Evolutionary conservation across 1,284 basidiomycete species (phyloP), one percentile per base, ranked within the genome.

Genomic region (Puccinia sorghi): DNA sequence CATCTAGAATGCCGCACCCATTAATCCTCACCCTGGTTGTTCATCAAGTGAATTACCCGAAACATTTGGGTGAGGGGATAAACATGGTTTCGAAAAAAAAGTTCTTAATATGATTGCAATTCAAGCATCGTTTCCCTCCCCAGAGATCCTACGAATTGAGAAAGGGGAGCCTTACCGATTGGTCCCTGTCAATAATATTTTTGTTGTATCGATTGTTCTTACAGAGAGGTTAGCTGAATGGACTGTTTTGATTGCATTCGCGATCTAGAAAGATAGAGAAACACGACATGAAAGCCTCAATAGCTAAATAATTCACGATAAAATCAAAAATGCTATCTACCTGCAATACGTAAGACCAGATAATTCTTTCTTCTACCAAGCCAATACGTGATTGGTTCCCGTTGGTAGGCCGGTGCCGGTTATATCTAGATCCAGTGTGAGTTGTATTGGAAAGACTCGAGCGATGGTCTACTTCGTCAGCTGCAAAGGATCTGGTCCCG

Each of bases 281-380:
- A 50, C 1, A 22, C 13, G 37, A 22, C 27, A 46, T 15, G 39
- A 52, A 57, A 8, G 2, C 32, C 50, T 20, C 15, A 32, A 32
- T 32, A 32, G 32, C 32, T 41, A 22, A 39, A 39, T 15, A 48
- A 9, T 0, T 22, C n/a, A 6, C 15, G 15, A 27, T 22, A 9
- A 12, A 25, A 13, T 17, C 39, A 75, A 57, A 11, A 17, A 9
- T 27, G 43, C 9, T 63, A 64, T 66, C 39, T 46, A 79, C 76
- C 85, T 99, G 96, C 48, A 93, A 89, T 71, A 97, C 89, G 83
- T 96, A 99, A 20, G 91, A 92, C 96, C 97, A 99, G 13, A 99
- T 84, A 0, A 91, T 90, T n/a, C 90, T 87, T 85, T 99, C 97
- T 0, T 91, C 88, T 41, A 93, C 86, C 7, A 85, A 86, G 79